Conservation (phyloP, 1,284 basidiomycete genomes). For the Ustilago nuda region DNA sequence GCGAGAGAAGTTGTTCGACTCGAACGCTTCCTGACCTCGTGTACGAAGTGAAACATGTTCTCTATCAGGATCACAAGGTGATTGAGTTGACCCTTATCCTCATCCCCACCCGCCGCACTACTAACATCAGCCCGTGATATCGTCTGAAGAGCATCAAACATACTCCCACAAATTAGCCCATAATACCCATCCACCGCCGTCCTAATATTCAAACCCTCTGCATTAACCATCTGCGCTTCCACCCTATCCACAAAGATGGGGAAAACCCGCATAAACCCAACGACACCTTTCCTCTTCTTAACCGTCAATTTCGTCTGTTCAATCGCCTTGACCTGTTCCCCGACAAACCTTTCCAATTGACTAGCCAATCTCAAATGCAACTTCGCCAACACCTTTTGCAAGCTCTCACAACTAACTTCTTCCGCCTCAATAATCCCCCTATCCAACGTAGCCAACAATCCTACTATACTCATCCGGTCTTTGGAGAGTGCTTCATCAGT, state of each 20-base stretch:
- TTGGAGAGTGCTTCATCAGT: conserved; percentile 81
- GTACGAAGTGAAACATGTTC: conserved; percentile 93
- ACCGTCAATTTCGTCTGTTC: conserved; percentile 89
- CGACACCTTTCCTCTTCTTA: conserved; percentile 91
- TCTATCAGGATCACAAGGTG: conserved; percentile 96
- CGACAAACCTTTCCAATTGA: conserved; percentile 58
- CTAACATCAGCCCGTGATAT: conserved; percentile 87
- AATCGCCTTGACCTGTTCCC: conserved; percentile 80
- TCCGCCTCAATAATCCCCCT: conserved; percentile 82
- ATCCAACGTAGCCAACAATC: conserved; percentile 84
- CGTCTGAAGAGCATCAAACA: conserved; percentile 92
- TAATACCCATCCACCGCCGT: conserved; percentile 83
- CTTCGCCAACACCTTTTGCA: conserved; percentile 80
- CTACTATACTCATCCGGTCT: conserved; percentile 85
- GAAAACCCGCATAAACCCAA: conserved; percentile 92
- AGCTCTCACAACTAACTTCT: conserved; percentile 80
- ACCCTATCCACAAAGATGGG: conserved; percentile 86
- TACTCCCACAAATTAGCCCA: conserved; percentile 84
- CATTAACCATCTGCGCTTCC: conserved; percentile 83
- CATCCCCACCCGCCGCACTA: conserved; percentile 70
- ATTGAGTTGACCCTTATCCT: conserved; percentile 93
- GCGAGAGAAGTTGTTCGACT: conserved; percentile 71
- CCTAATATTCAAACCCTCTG: conserved; percentile 80
- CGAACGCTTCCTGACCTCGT: conserved; percentile 78
- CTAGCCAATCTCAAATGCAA: conserved; percentile 74